Conservation (phyloP, 768 basidiomycete genomes). For the Austroboletus festivus region DNA sequence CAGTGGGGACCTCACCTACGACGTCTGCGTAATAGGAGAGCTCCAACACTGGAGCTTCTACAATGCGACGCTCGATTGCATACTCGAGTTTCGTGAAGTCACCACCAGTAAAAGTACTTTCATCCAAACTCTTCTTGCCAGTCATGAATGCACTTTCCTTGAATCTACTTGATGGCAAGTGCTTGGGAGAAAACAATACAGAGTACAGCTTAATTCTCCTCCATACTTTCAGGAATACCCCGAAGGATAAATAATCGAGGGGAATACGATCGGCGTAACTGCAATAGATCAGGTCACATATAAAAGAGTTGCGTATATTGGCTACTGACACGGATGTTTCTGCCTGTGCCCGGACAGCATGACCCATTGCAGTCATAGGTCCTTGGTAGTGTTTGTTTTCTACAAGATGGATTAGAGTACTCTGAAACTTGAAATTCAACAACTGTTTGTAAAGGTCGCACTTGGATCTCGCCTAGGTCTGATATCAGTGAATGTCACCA, state of each 20-base stretch:
- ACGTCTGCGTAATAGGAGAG: slow-evolving; percentile 85
- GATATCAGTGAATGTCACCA: slow-evolving; percentile 7
- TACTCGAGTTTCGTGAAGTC: slow-evolving; percentile 71
- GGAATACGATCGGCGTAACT: slow-evolving; percentile 28
- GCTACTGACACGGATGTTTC: slow-evolving; percentile 38
- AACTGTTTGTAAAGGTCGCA: slow-evolving; percentile 83
- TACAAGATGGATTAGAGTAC: slow-evolving; percentile 59
- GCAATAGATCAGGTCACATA: slow-evolving; percentile 7
- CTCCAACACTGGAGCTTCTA: slow-evolving; percentile 76
- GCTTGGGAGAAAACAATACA: slow-evolving; percentile 28
- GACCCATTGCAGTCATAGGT: slow-evolving; percentile 64
- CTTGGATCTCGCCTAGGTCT: slow-evolving; percentile 67
- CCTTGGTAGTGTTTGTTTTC: slow-evolving; percentile 76
- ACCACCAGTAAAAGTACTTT: slow-evolving; percentile 51
- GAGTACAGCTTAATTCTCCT: slow-evolving; percentile 46
- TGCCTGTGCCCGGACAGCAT: slow-evolving; percentile 54
- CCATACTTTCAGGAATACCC: slow-evolving; percentile 52
- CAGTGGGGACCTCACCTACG: slow-evolving; percentile 67
- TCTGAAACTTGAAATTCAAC: slow-evolving; percentile 66
- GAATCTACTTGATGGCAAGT: not conserved
- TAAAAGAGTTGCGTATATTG: not conserved
- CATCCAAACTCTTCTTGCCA: slow-evolving; percentile 39
- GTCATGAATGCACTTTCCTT: slow-evolving; percentile 1
- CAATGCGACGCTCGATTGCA: slow-evolving; percentile 78
- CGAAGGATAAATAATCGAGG: slow-evolving; percentile 37